Evolutionary conservation across 805 yeast genomes (phyloP).

Genomic region (Pichia occidentalis): DNA sequence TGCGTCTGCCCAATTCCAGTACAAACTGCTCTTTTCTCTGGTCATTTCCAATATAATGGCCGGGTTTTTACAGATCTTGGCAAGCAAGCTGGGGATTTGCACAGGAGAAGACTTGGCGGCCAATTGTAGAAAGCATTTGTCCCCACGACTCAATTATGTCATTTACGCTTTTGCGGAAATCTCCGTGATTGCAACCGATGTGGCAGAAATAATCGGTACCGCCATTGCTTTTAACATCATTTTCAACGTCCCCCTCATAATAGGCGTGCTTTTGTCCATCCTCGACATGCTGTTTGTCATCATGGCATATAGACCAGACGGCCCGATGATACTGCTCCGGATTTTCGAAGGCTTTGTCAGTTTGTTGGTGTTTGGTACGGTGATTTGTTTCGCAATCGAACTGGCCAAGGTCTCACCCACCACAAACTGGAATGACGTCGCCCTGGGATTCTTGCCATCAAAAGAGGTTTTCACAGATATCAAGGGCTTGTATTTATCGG

Average conservation of each 20-base stretch:
- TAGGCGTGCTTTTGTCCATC: constrained; percentile 81
- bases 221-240: constrained; percentile 87
- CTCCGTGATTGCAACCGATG: constrained; percentile 91
- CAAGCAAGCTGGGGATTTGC: constrained; percentile 86
- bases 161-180: constrained; percentile 77
- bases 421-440: constrained; percentile 50
- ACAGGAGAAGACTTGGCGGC: constrained; percentile 91
- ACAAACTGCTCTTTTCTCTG: constrained; percentile 70
- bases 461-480: constrained; percentile 40
- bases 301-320: constrained; percentile 80
- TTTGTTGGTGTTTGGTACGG: constrained; percentile 70
- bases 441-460: constrained; percentile 61
- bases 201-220: constrained; percentile 97
- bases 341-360: constrained; percentile 80
- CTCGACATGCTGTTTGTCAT: constrained; percentile 80
- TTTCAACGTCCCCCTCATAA: constrained; percentile 68
- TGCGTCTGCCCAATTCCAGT: constrained; percentile 69
- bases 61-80: constrained; percentile 74
- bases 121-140: constrained; percentile 71
- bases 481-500: constrained; percentile 68
- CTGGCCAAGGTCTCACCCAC: constrained; percentile 58
- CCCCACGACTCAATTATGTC: constrained; percentile 49
- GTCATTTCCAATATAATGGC: constrained; percentile 81
- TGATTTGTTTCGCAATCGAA: constrained; percentile 77
- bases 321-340: constrained; percentile 71